Evolutionary conservation across 2,329 filamentous ascomycete species (phyloP), one percentile per base, ranked within the genome.

Genomic region (Lecanosticta acicola): DNA sequence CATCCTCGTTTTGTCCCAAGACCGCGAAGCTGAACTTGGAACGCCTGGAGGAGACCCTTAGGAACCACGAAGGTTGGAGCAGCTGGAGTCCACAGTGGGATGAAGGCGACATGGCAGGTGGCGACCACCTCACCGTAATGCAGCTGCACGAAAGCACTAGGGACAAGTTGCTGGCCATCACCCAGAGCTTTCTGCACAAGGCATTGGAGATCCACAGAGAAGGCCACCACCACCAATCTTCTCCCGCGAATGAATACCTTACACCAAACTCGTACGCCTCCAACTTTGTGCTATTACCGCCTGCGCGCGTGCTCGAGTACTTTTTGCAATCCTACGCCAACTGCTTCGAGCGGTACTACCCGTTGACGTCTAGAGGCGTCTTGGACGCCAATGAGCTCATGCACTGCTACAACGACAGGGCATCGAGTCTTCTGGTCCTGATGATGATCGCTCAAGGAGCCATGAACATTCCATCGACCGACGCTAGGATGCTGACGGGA

Each of bases 401-500:
- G 60, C 72, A 78, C 45, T 72, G 68, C 42, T 71, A 71, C 54
- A 80, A 82, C 57, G 82, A 81, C 56, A 78, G 81, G 53, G 78
- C 81, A 1, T 80, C 81, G 0, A 83, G 79, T 32, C 65, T 86
- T 21, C 68, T 86, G 10, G 75, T 86, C 1, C 69, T 86, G 17
- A 75, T 86, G 61, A 85, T 86, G 82, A 83, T 86, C 45, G 82
- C 83, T 1, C 81, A 84, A 56, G 83, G 83, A 13, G 82, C 83
- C 8, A 79, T 80, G 46, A 74, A 76, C n/a, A 78, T 84, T 41
- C 78, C 81, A 3, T 80, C 77, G 32, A 70, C 77, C 1, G 82
- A 85, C 65, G 81, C 82, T 1, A 72, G 81, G 33, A 80, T 78
- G 61, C 69, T 87, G 10, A 80, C 81, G 3, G 79, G 79, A 1